Conservation (phyloP, 371 early-diverging fungal species). For the Rhizomucor miehei region DNA sequence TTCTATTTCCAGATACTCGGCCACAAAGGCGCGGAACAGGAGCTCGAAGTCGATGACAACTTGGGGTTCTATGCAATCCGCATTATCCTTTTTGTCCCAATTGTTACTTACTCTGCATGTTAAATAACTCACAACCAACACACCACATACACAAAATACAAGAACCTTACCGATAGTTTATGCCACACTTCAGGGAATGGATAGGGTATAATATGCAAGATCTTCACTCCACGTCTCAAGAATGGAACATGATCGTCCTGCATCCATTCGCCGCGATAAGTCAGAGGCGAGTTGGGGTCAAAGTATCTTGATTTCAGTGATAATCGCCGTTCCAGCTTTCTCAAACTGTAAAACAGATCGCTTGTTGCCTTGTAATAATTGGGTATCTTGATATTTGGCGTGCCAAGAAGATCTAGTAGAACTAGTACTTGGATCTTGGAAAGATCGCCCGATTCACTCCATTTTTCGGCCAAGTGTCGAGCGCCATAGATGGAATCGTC, state of each 20-base stretch:
- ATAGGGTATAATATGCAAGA: slow-evolving; percentile 87
- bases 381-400: slow-evolving; percentile 43
- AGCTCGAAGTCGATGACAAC: slow-evolving; percentile 41
- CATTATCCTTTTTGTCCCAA: too few relatives aligned
- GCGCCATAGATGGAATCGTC: slow-evolving; percentile 93
- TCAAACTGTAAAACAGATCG: slow-evolving; percentile 56
- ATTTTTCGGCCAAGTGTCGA: slow-evolving; percentile 45
- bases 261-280: slow-evolving; percentile 43
- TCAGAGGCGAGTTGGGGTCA: slow-evolving; percentile 33
- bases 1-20: slow-evolving; percentile 53
- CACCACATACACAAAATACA: too few relatives aligned
- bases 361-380: slow-evolving; percentile 62
- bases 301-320: slow-evolving; percentile 29
- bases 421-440: slow-evolving; percentile 84
- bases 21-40: slow-evolving; percentile 50
- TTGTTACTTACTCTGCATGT: too few relatives aligned
- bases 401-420: slow-evolving; percentile 85
- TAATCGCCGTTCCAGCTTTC: slow-evolving; percentile 45
- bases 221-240: slow-evolving; percentile 70
- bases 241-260: slow-evolving; percentile 96
- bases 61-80: slow-evolving; percentile 36
- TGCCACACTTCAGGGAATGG: slow-evolving; percentile 96
- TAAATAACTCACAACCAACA: too few relatives aligned
- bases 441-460: slow-evolving; percentile 44
- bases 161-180: slow-evolving; percentile 46